These are phyloP conservation scores for Scheffersomyces parashehatae DNA, from an alignment of 1,139 yeast genomes.

Conservation along the genomic window DNA sequence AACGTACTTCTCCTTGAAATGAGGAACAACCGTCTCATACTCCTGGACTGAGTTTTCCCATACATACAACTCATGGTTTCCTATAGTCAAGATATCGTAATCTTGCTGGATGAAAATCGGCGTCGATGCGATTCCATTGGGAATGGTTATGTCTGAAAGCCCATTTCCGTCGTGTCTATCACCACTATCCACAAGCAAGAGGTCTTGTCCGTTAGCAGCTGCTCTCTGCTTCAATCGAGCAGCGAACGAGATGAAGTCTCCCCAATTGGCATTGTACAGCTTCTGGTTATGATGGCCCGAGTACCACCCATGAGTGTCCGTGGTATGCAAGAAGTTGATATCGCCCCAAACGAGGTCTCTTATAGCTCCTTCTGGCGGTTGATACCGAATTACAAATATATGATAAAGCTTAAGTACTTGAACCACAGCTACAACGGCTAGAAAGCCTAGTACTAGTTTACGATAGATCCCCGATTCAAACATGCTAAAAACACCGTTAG, in stretches of 20 bases:
- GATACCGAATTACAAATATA: neutral
- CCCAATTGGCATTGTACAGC: constrained; percentile 86
- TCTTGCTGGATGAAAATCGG: constrained; percentile 65
- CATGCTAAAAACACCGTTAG: neutral
- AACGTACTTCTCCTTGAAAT: constrained; percentile 67
- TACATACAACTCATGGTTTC: constrained; percentile 90
- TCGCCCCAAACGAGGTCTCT: constrained; percentile 65
- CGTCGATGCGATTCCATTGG: constrained; percentile 67
- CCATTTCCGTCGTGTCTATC: constrained; percentile 97
- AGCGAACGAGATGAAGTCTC: constrained; percentile 78
- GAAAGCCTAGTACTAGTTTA: constrained; percentile 3
- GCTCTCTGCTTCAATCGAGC: constrained; percentile 49
- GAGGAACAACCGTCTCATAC: constrained; percentile 55
- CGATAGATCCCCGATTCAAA: constrained; percentile 1
- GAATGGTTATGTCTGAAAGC: constrained; percentile 70
- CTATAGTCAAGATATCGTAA: constrained; percentile 80
- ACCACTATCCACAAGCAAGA: constrained; percentile 82
- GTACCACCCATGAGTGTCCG: constrained; percentile 96
- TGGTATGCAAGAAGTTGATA: constrained; percentile 83
- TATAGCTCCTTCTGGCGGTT: constrained; percentile 2
- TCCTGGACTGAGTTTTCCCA: constrained; percentile 69
- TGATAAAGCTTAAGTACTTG: constrained; percentile 2
- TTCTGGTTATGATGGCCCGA: constrained; percentile 82
- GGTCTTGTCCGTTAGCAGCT: constrained; percentile 51
- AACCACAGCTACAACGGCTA: constrained; percentile 4